phyloP scores from a whole-genome alignment of 2,329 filamentous ascomycete genomes.

The Verticillium isaacii region DNA sequence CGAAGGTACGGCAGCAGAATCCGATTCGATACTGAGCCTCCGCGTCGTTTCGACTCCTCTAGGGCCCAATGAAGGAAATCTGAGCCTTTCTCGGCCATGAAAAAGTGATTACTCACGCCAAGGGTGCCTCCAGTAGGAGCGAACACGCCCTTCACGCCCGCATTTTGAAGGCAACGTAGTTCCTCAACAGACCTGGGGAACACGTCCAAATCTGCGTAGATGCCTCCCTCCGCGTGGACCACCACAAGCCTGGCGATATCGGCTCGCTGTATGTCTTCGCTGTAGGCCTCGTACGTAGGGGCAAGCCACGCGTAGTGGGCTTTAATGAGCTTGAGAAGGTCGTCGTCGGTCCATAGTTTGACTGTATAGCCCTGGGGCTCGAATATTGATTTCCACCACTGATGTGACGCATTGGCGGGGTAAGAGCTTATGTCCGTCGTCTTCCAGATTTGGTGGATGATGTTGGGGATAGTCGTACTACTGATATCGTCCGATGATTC shows the following conservation, averaged over 20 bases:
- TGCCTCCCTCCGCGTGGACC: conserved; percentile 16
- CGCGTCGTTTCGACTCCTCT: conserved; percentile 12
- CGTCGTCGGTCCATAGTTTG: conserved; percentile 18
- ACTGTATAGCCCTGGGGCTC: conserved; percentile 15
- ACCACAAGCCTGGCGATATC: conserved; percentile 17
- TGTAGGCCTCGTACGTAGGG: conserved; percentile 15
- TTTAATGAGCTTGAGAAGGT: conserved; percentile 12
- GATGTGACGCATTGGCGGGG: conserved; percentile 7
- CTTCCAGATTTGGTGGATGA: conserved; percentile 19
- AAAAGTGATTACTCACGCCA: conserved; percentile 19
- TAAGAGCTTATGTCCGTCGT: conserved; percentile 12
- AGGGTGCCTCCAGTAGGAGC: conserved; percentile 8
- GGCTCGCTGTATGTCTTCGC: conserved; percentile 17
- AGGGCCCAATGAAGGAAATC: conserved; percentile 7
- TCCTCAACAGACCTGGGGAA: conserved; percentile 11
- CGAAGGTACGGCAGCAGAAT: conserved; percentile 17
- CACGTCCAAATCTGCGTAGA: conserved; percentile 19
- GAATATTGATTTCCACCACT: conserved; percentile 12
- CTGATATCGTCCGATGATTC: no score
- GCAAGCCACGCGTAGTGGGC: conserved; percentile 16
- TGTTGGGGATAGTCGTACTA: neutral
- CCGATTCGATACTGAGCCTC: conserved; percentile 4
- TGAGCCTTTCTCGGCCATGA: conserved; percentile 15
- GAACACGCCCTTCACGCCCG: conserved; percentile 4
- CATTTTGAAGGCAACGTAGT: no score